phyloP scores from a whole-genome alignment of 1,139 yeast species.

The Hyphopichia wangnamkhiaoensis region DNA sequence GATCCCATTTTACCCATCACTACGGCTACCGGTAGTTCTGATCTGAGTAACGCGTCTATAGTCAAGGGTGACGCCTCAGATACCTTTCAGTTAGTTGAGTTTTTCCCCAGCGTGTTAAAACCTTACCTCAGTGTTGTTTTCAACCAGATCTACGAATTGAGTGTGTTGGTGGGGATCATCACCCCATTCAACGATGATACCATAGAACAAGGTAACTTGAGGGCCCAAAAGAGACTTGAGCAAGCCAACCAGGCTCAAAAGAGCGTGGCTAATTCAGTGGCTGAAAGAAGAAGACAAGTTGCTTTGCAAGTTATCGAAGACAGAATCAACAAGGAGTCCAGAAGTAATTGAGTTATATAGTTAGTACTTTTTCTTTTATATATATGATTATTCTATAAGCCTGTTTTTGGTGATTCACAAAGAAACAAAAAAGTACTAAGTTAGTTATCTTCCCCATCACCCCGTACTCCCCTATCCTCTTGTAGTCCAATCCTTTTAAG shows the following conservation, averaged over 20 bases:
- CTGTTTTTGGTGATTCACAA: too few relatives aligned
- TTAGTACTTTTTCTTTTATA: background rate
- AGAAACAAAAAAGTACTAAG: too few relatives aligned
- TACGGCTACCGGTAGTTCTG: conserved; percentile 20
- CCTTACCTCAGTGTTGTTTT: conserved; percentile 57
- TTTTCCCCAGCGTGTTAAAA: conserved; percentile 66
- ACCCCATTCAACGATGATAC: conserved; percentile 71
- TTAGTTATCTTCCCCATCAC: too few relatives aligned
- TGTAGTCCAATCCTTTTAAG: too few relatives aligned
- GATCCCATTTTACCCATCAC: conserved; percentile 45
- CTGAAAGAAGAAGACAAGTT: conserved; percentile 83
- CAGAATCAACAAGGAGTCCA: conserved; percentile 44
- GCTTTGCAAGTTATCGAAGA: conserved; percentile 84
- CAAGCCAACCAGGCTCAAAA: conserved; percentile 42
- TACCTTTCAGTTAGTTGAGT: conserved; percentile 78
- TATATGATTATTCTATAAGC: too few relatives aligned
- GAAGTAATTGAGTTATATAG: background rate
- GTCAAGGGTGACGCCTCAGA: conserved; percentile 86
- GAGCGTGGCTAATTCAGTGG: conserved; percentile 56
- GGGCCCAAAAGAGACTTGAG: conserved; percentile 62
- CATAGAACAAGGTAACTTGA: conserved; percentile 69
- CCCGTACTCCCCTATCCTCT: too few relatives aligned
- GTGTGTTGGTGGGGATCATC: conserved; percentile 57
- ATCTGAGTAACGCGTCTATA: conserved; percentile 24
- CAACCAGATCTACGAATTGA: conserved; percentile 50